phyloP scores from a whole-genome alignment of 345 rosid species.

The Eucalyptus regnans region DNA sequence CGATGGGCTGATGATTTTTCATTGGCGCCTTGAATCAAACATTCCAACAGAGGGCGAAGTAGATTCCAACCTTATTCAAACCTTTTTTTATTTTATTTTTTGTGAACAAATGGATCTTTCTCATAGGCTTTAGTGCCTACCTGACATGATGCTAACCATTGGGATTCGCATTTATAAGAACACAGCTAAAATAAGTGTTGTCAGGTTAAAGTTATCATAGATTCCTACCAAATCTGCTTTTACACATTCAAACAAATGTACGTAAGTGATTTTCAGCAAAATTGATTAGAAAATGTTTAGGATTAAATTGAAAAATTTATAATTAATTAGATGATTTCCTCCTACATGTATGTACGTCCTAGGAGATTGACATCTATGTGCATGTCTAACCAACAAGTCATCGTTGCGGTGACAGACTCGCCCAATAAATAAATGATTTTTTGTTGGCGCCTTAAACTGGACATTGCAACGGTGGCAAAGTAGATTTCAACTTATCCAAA shows the following conservation, averaged over 20 bases:
- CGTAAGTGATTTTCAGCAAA: fast-evolving
- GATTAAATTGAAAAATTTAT: fast-evolving
- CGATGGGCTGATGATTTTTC: background rate
- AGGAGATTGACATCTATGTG: background rate
- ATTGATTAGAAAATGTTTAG: too few species aligned
- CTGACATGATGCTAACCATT: background rate
- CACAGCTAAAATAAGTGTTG: background rate
- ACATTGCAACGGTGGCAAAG: background rate
- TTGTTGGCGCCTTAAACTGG: fast-evolving
- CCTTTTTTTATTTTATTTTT: background rate
- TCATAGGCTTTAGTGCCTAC: background rate
- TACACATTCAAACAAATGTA: background rate
- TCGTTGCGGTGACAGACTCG: fast-evolving
- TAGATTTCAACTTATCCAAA: background rate
- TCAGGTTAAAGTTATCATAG: background rate
- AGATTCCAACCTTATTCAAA: background rate
- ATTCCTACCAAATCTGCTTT: background rate
- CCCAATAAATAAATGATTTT: background rate
- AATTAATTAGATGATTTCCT: background rate
- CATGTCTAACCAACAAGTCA: background rate
- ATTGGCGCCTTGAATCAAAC: background rate
- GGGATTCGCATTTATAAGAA: background rate
- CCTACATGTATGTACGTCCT: background rate
- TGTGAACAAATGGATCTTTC: background rate
- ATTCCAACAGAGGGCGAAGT: background rate